A percentile compares a stretch with the other conserved stretches of the same genome.
phyloP scores from a whole-genome alignment of 495 filamentous ascomycete genomes.

The Aspergillus saccharolyticus region DNA sequence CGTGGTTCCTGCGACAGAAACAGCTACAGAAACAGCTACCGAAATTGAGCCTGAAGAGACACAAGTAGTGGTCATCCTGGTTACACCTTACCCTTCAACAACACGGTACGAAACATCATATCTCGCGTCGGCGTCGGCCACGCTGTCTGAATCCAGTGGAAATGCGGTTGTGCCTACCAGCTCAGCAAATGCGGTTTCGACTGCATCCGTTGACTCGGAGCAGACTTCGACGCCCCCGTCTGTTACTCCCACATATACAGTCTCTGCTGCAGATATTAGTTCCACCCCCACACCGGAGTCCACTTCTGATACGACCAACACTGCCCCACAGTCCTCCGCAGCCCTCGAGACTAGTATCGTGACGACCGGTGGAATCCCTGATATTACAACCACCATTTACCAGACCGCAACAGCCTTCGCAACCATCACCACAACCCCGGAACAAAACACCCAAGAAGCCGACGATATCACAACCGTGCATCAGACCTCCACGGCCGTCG shows the following conservation, averaged over 20 bases:
- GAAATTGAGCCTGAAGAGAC: background rate
- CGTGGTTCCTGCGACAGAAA: background rate
- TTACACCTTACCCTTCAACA: constrained; percentile 7
- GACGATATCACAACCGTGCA: background rate
- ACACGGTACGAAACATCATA: background rate
- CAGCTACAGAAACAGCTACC: background rate
- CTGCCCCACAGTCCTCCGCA: constrained; percentile 1
- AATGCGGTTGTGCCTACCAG: background rate
- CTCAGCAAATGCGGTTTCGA: background rate
- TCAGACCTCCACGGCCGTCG: constrained; percentile 1
- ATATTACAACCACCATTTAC: background rate
- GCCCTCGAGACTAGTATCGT: background rate
- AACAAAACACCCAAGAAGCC: background rate
- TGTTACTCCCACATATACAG: background rate
- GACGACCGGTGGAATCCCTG: background rate
- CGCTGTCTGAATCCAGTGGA: background rate
- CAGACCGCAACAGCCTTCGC: constrained; percentile 1
- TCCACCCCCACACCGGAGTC: background rate
- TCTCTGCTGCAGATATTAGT: background rate
- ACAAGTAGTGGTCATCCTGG: constrained; percentile 3
- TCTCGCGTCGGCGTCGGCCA: background rate
- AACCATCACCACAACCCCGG: background rate
- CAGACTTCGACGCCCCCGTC: background rate
- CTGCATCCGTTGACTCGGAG: background rate
- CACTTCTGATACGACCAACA: constrained; percentile 2